Evolutionary conservation across 2,329 filamentous ascomycete genomes (phyloP).

Genomic region (Coccinonectria pachysandricola): DNA sequence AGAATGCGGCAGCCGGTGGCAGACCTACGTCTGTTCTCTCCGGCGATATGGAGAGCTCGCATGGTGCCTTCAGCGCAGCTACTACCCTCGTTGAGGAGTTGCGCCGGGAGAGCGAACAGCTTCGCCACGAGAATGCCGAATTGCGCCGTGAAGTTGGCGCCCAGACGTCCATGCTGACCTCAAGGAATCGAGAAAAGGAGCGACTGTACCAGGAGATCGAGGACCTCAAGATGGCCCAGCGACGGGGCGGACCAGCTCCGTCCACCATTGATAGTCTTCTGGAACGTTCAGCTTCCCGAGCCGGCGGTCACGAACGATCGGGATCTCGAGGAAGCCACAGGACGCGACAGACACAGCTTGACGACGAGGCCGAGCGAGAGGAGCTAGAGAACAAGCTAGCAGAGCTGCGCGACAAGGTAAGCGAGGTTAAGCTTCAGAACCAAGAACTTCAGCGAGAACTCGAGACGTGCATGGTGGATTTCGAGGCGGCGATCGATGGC

Average conservation of each 20-base stretch:
- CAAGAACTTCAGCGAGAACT: conserved; percentile 80
- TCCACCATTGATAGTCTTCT: conserved; percentile 80
- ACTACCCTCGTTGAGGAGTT: conserved; percentile 70
- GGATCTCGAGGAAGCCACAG: conserved; percentile 63
- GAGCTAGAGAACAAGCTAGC: conserved; percentile 77
- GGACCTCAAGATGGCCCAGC: conserved; percentile 80
- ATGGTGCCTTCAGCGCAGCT: conserved; percentile 44
- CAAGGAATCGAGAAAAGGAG: conserved; percentile 89
- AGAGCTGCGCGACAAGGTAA: conserved; percentile 75
- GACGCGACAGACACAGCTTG: conserved; percentile 48
- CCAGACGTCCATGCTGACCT: conserved; percentile 95
- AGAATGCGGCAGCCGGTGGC: conserved; percentile 36
- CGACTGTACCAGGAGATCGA: conserved; percentile 94
- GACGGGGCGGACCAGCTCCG: conserved; percentile 53
- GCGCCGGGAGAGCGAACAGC: conserved; percentile 56
- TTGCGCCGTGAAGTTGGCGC: conserved; percentile 85
- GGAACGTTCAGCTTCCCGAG: conserved; percentile 85
- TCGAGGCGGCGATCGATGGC: conserved; percentile 59
- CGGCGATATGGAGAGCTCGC: conserved; percentile 39
- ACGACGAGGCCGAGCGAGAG: conserved; percentile 71
- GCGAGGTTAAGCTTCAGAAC: conserved; percentile 76
- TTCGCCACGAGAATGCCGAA: conserved; percentile 88
- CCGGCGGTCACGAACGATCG: conserved; percentile 57
- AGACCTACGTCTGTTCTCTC: conserved; percentile 41
- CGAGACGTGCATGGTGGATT: conserved; percentile 67